Conservation (phyloP, 192 early-diverging fungal species). For the Linnemannia exigua region DNA sequence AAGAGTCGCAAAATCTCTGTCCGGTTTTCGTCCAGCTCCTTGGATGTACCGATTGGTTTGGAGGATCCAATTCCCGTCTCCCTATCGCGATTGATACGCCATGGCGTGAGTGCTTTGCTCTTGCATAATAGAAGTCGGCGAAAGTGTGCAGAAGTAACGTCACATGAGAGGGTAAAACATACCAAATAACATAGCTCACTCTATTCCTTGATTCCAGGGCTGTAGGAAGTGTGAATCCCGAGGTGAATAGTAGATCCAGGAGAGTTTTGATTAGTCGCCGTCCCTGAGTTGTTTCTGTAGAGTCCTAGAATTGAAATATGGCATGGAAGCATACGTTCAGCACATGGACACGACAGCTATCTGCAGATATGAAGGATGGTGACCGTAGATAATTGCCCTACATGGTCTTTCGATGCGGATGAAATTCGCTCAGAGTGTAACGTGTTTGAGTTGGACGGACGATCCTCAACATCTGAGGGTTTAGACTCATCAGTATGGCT, state of each 20-base stretch:
- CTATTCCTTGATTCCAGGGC: slow-evolving; percentile 51
- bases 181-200: slow-evolving; percentile 80
- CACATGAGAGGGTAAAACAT: background rate
- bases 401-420: background rate
- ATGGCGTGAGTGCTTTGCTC: background rate
- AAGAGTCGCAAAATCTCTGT: slow-evolving; percentile 86
- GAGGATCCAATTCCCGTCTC: slow-evolving; percentile 84
- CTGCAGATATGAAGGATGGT: background rate
- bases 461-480: background rate
- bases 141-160: background rate
- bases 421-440: background rate
- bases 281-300: slow-evolving; percentile 46
- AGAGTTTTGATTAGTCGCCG: slow-evolving; percentile 65
- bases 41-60: slow-evolving; percentile 73
- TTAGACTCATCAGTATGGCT: background rate
- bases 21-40: slow-evolving; percentile 80
- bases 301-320: background rate
- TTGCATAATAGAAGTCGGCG: background rate
- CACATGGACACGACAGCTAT: background rate
- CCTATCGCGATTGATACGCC: slow-evolving; percentile 29
- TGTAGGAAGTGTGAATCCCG: slow-evolving; percentile 79
- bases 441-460: background rate
- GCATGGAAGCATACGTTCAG: background rate
- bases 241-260: slow-evolving; percentile 73
- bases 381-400: background rate